Base-by-base conservation (phyloP, 2,329 filamentous ascomycete species). In the Colletotrichum godetiae region DNA sequence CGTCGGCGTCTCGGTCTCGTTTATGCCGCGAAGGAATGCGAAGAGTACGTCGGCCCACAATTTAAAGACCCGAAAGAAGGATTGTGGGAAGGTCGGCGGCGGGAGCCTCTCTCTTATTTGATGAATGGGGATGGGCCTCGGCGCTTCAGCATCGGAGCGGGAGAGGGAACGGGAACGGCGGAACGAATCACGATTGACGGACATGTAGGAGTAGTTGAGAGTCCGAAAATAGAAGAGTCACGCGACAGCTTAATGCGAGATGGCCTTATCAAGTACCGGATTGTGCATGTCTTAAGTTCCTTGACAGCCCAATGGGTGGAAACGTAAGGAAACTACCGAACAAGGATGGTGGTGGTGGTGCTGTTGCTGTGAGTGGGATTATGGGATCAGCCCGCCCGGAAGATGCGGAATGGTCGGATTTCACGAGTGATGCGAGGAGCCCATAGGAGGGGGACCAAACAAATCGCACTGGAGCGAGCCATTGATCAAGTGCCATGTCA, bases 1-100 rank as follows among this genome's bases (percentile, higher is more conserved):
- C 74, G 74, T 71, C 67, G 74, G 74, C 72, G 74, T 75, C 67
- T 60, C 74, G 72, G 74, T 64, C 49, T 68, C 60, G 24, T 63
- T 67, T 67, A 62, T 27, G 67, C 29, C 55, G 71, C 60, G 71
- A 73, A 57, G 60, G 71, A 49, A 60, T 56, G 59, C 33, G 55
- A 65, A 49, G 12, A 53, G 13, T 37, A 42, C 24, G 22, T 27
- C 11, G 49, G 29, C 57, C 70, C 66, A 70, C 42, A 73, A 29
- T 29, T 69, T 59, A 70, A 35, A 59, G 55, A 24, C 42, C 42
- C 12, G 29, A 42, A 46, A 42, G 33, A 33, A 33, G 0, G 46
- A n/a, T 22, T 29, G 22, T 12, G 68, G 37, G 22, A 33, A 53
- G 31, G 29, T 42, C 22, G 55, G 60, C 27, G 66, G 24, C 53